Conservation (phyloP, 2,329 filamentous ascomycete species). For the Diplodia corticola region DNA sequence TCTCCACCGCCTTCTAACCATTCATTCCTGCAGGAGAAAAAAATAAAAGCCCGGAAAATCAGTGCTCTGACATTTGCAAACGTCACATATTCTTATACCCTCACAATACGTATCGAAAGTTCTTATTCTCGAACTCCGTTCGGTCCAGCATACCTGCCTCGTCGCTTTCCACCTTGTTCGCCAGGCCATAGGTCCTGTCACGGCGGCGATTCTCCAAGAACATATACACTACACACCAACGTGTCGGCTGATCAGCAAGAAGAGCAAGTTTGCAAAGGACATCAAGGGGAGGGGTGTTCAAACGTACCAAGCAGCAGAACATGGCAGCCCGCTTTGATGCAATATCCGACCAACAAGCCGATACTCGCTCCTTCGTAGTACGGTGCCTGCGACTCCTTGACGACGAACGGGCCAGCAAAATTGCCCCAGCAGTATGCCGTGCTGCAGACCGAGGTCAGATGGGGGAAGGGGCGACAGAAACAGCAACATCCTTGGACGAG, state of each 20-base stretch:
- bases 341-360: conserved; percentile 44
- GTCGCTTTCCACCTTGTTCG: conserved; percentile 38
- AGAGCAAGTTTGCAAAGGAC: too few species aligned
- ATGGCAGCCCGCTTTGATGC: conserved; percentile 42
- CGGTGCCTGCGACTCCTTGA: conserved; percentile 39
- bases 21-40: too few species aligned
- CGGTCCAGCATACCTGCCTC: conserved; percentile 46
- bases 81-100: too few species aligned
- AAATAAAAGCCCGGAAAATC: too few species aligned
- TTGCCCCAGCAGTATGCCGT: conserved; percentile 46
- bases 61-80: too few species aligned
- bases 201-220: conserved; percentile 25
- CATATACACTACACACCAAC: background rate
- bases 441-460: background rate
- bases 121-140: conserved; percentile 47
- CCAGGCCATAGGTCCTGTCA: conserved; percentile 37
- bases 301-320: conserved; percentile 37
- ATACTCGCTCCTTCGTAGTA: conserved; percentile 39
- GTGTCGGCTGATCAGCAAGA: too few species aligned
- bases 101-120: conserved; percentile 44
- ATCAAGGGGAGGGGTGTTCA: too few species aligned
- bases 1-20: too few species aligned
- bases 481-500: rapidly evolving
- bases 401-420: conserved; percentile 43
- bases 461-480: background rate